phyloP scores from a whole-genome alignment of 805 yeast species.

The Metschnikowia gelsemii region DNA sequence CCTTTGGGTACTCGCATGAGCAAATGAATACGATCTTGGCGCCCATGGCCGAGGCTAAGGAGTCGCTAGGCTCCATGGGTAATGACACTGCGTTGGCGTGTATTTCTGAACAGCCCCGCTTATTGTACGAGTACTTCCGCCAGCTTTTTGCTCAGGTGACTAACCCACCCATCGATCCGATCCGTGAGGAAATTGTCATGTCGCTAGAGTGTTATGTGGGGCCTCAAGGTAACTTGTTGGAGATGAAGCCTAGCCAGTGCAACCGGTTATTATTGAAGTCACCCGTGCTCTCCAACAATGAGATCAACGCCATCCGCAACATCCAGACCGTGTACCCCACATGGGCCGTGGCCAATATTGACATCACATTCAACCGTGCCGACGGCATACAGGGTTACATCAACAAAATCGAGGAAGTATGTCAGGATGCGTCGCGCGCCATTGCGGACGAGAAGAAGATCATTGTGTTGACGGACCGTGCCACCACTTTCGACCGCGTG shows the following conservation, averaged over 20 bases:
- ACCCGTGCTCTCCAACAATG: conserved; percentile 74
- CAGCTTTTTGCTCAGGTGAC: conserved; percentile 98
- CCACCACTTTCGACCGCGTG: conserved; percentile 58
- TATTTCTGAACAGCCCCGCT: conserved; percentile 85
- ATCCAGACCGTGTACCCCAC: conserved; percentile 75
- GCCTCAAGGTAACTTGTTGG: conserved; percentile 95
- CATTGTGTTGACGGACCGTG: conserved; percentile 73
- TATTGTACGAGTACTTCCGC: conserved; percentile 90
- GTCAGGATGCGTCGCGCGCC: conserved; percentile 83
- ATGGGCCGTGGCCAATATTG: conserved; percentile 82
- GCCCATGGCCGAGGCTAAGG: conserved; percentile 97
- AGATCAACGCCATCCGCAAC: conserved; percentile 71
- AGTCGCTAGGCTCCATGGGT: conserved; percentile 98
- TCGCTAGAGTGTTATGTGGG: conserved; percentile 95
- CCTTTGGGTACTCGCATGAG: conserved; percentile 94
- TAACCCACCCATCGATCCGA: conserved; percentile 98
- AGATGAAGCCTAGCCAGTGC: conserved; percentile 90
- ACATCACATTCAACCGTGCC: conserved; percentile 79
- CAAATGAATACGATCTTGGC: conserved; percentile 79
- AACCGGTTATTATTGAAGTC: conserved; percentile 79
- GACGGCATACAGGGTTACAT: conserved; percentile 88
- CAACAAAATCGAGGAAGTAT: conserved; percentile 78
- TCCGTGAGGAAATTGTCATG: conserved; percentile 95
- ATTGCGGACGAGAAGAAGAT: conserved; percentile 74
- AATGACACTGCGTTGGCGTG: conserved; percentile 96